These are phyloP conservation scores for Malbranchea zuffiana DNA, from an alignment of 2,329 filamentous ascomycete species.

Conservation along the genomic window DNA sequence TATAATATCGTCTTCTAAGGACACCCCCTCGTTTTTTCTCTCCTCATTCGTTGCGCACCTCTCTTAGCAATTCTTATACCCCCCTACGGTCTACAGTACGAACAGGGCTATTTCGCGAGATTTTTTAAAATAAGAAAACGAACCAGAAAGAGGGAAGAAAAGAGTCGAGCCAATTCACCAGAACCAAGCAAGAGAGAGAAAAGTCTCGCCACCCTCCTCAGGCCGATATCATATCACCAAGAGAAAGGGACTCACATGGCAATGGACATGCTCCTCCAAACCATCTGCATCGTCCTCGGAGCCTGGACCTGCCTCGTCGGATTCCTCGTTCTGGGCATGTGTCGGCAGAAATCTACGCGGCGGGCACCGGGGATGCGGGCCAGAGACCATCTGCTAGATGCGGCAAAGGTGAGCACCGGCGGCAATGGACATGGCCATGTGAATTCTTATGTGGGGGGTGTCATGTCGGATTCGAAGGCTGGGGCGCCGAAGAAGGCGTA, in stretches of 20 bases:
- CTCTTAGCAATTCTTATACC: too few species aligned
- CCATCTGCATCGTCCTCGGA: slow-evolving; percentile 14
- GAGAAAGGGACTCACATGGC: too few species aligned
- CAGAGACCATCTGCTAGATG: slow-evolving; percentile 2
- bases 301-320: slow-evolving; percentile 16
- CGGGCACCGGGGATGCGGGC: slow-evolving; percentile 5
- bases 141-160: too few species aligned
- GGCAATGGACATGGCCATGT: neutral
- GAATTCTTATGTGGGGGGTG: neutral
- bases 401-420: slow-evolving; percentile 3
- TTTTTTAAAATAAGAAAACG: too few species aligned
- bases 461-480: slow-evolving; percentile 10
- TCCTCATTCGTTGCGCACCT: too few species aligned
- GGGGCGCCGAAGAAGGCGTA: slow-evolving; percentile 14
- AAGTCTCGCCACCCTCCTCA: neutral
- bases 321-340: slow-evolving; percentile 16
- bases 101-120: too few species aligned
- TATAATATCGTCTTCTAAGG: too few species aligned
- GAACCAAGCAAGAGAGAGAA: too few species aligned
- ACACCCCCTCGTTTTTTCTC: too few species aligned
- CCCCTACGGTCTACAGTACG: too few species aligned
- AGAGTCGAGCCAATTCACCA: too few species aligned
- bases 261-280: slow-evolving; percentile 14
- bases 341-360: slow-evolving; percentile 14
- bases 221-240: too few species aligned